phyloP scores from a whole-genome alignment of 108 stramenopile species.

The Nitzschia sp. region DNA sequence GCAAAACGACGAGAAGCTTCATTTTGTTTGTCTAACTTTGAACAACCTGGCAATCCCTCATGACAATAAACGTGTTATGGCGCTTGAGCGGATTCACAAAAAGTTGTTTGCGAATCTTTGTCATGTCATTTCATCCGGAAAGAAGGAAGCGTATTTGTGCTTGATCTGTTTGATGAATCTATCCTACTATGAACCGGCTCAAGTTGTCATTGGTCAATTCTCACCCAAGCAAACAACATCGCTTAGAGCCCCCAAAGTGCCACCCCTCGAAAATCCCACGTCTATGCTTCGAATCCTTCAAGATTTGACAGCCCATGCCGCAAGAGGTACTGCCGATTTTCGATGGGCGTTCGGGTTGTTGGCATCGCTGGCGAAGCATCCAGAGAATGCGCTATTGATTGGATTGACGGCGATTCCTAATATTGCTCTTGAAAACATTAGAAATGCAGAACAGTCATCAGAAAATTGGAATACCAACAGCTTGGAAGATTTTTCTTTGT shows the following conservation, averaged over 20 bases:
- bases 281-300: conserved; percentile 40
- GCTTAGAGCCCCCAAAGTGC: conserved; percentile 12
- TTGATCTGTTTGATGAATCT: conserved; percentile 41
- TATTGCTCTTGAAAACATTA: conserved; percentile 27
- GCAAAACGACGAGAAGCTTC: conserved; percentile 34
- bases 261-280: conserved; percentile 40
- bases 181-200: conserved; percentile 33
- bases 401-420: conserved; percentile 32
- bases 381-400: conserved; percentile 40
- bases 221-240: conserved; percentile 24
- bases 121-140: conserved; percentile 26
- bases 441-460: conserved; percentile 10
- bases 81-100: conserved; percentile 27
- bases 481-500: conserved; percentile 40
- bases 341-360: conserved; percentile 43
- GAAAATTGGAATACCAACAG: conserved; percentile 31
- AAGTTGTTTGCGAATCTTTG: conserved; percentile 29
- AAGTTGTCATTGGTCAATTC: conserved; percentile 35
- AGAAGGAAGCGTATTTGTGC: conserved; percentile 36
- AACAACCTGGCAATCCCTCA: conserved; percentile 42
- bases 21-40: conserved; percentile 35
- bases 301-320: conserved; percentile 31
- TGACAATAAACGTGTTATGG: conserved; percentile 46
- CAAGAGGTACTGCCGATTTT: conserved; percentile 35
- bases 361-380: conserved; percentile 24